Evolutionary conservation across 2,329 filamentous ascomycete species (phyloP), one percentile per base, ranked within the genome.

Genomic region (Nothopassalora personata): DNA sequence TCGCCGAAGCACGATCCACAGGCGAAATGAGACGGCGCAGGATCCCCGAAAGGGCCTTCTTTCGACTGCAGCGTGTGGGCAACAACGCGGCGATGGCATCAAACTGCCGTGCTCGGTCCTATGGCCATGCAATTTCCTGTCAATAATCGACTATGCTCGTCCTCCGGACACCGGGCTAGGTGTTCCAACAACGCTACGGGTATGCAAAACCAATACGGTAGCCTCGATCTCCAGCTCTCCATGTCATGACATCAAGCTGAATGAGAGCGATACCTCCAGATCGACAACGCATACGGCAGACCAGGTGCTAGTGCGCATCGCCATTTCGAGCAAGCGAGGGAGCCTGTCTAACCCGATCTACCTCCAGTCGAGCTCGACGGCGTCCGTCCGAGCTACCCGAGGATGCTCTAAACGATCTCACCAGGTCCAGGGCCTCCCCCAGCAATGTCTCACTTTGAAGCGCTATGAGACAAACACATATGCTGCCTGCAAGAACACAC

Each of bases 241-340:
- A 43, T n/a, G 13, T 43, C 39, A 43, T 23, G 23, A 23, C 15
- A 43, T n/a, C 39, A 43, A 43, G 39, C 39, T 43, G 39, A 5
- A 7, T 43, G 39, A 13, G 39, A 5, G 13, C 4, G 18, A 43
- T 43, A n/a, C 4, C 28, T 18, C 46, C 28, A 52, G 56, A 60
- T 63, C 61, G 56, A 48, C 55, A 19, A 48, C 58, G 58, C 58
- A 58, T 60, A 48, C 56, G 58, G 56, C 58, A 59, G 49, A 58
- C 53, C 56, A 27, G 45, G 55, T 54, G 31, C 34, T 43, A 39
- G 27, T 19, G 56, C 49, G 46, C 56, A 54, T 47, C 36, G 51
- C 56, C 56, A 54, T 53, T 27, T n/a, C 36, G 33, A 51, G 10
- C 9, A 51, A n/a, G 27, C 30, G 30, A 34, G 9, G 27, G 30